Conservation (phyloP, 805 yeast species). For the Saccharomycopsis selenospora region DNA sequence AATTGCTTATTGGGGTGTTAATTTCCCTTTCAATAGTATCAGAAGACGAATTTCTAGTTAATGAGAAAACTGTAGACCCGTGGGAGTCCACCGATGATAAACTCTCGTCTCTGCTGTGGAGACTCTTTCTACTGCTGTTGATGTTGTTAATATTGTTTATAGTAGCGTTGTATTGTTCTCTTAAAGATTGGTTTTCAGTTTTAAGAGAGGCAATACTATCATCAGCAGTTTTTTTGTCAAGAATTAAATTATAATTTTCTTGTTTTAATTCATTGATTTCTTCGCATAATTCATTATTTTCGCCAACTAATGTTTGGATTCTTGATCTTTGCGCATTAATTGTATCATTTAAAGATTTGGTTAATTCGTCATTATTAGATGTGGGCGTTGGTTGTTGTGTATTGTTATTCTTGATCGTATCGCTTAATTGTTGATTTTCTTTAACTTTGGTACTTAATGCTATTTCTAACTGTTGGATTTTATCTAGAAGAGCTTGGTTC, state of each 20-base stretch:
- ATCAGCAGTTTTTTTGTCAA: not conserved
- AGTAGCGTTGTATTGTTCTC: not conserved
- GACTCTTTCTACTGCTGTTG: not conserved
- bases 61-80: constrained; percentile 15
- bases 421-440: not conserved
- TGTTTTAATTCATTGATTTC: constrained; percentile 6
- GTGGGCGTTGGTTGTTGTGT: not conserved
- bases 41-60: constrained; percentile 15
- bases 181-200: not conserved
- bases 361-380: not conserved
- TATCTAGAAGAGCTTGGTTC: constrained; percentile 15
- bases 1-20: not conserved
- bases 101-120: constrained; percentile 15
- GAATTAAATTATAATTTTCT: constrained; percentile 4
- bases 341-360: not conserved
- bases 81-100: constrained; percentile 13
- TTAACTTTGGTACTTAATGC: not conserved
- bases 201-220: not conserved
- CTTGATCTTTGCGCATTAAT: not conserved
- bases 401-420: not conserved
- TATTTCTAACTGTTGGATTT: constrained; percentile 15
- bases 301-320: constrained; percentile 5
- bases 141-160: not conserved
- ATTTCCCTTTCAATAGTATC: constrained; percentile 13
- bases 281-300: not conserved